These are phyloP conservation scores for Thamnidium elegans DNA, from an alignment of 192 early-diverging fungal species.

Conservation along the genomic window DNA sequence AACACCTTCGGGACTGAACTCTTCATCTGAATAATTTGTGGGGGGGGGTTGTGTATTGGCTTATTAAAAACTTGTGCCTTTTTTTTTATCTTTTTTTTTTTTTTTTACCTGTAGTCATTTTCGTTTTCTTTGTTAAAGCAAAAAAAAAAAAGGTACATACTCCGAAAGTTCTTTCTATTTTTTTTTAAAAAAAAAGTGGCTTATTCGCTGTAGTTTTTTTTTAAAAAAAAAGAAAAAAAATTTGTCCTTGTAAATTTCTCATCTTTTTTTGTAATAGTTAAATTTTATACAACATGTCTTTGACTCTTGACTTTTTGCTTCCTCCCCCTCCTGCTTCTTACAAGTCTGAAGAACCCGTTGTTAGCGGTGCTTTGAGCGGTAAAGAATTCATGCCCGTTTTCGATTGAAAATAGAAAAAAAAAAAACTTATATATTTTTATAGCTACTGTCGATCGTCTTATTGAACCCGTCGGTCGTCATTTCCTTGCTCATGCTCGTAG, in stretches of 20 bases:
- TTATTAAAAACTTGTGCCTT: too few species aligned
- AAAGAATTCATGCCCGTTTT: neutral
- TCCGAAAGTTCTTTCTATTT: too few species aligned
- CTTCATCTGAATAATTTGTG: too few species aligned
- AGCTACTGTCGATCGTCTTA: conserved; percentile 35
- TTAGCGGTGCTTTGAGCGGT: conserved; percentile 43
- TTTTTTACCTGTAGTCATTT: too few species aligned
- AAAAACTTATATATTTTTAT: neutral
- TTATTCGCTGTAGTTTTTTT: neutral
- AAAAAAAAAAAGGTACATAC: too few species aligned
- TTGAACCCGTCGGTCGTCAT: conserved; percentile 57
- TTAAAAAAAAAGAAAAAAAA: too few species aligned
- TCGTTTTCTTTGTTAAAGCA: too few species aligned
- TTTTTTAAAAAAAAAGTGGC: neutral
- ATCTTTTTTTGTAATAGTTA: conserved; percentile 7
- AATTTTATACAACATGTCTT: conserved; percentile 32
- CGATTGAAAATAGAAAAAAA: neutral
- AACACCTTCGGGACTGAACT: too few species aligned
- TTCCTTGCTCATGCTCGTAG: conserved; percentile 61
- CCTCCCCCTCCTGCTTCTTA: conserved; percentile 71
- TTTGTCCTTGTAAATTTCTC: neutral
- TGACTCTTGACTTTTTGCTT: conserved; percentile 59
- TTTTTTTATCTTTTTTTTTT: too few species aligned
- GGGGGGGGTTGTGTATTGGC: too few species aligned
- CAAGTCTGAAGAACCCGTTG: conserved; percentile 47